These are phyloP conservation scores for Syzygium jambos DNA, from an alignment of 345 rosid genomes.

Conservation along the genomic window DNA sequence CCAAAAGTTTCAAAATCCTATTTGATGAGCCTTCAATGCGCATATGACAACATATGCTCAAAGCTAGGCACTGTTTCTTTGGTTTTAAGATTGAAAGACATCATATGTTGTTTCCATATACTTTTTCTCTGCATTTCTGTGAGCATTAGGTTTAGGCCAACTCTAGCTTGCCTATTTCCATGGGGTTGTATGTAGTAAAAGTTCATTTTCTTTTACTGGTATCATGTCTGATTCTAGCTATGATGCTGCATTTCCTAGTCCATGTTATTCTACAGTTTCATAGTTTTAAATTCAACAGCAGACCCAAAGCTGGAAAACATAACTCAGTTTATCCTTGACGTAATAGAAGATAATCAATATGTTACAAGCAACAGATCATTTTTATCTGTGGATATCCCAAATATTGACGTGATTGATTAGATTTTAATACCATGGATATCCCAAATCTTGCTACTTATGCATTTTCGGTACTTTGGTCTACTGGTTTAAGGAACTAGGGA, in stretches of 20 bases:
- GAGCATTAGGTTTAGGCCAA: background rate
- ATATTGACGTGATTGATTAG: background rate
- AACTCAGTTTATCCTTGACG: background rate
- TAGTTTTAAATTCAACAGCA: background rate
- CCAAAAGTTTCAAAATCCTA: background rate
- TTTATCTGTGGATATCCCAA: background rate
- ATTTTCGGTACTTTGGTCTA: background rate
- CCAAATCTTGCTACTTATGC: background rate
- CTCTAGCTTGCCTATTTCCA: background rate
- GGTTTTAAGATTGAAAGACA: background rate
- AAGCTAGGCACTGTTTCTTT: background rate
- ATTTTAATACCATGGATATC: background rate
- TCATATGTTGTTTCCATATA: background rate
- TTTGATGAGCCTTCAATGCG: background rate
- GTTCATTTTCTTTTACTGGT: background rate
- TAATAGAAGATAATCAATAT: background rate
- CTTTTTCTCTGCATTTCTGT: background rate
- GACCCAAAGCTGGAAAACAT: background rate
- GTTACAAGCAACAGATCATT: background rate
- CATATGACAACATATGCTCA: background rate
- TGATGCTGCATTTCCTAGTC: background rate
- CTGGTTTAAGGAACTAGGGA: background rate
- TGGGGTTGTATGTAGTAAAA: background rate
- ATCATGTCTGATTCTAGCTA: background rate
- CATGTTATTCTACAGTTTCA: background rate